These are phyloP conservation scores for Lablab purpureus DNA, from an alignment of 306 rosid species.

Conservation along the genomic window DNA sequence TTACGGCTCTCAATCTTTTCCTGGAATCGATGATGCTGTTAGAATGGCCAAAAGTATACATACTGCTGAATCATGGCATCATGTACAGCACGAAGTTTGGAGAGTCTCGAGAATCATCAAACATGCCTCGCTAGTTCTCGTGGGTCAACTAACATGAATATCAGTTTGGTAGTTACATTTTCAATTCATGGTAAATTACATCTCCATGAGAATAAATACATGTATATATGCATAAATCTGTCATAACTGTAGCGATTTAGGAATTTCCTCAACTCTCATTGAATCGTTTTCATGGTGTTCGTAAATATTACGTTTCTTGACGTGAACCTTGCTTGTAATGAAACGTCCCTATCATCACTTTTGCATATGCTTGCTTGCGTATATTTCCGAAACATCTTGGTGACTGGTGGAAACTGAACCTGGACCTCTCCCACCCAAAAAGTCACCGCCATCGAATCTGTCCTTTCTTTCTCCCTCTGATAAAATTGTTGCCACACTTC, in stretches of 20 bases:
- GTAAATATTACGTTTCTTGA: too few relatives aligned
- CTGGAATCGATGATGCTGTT: conserved; percentile 65
- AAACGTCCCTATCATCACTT: too few relatives aligned
- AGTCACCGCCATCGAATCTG: too few relatives aligned
- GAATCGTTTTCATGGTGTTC: too few relatives aligned
- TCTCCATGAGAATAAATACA: conserved; percentile 7
- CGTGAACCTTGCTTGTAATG: too few relatives aligned
- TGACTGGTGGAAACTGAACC: too few relatives aligned
- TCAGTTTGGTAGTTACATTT: neutral
- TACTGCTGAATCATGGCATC: conserved; percentile 64
- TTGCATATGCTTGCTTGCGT: too few relatives aligned
- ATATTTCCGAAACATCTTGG: too few relatives aligned
- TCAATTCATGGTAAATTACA: conserved; percentile 8
- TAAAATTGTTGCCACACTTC: too few relatives aligned
- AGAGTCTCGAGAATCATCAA: conserved; percentile 71
- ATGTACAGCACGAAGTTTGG: conserved; percentile 74
- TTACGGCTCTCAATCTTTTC: conserved; percentile 69
- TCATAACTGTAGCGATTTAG: neutral
- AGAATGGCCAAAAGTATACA: conserved; percentile 52
- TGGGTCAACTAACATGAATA: conserved; percentile 62
- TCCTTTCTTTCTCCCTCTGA: too few relatives aligned
- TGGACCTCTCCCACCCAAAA: too few relatives aligned
- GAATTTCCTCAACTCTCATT: neutral
- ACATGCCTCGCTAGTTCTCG: conserved; percentile 62
- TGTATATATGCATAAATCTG: neutral